phyloP scores from a whole-genome alignment of 441 rosid species.

The Jatropha multifida region DNA sequence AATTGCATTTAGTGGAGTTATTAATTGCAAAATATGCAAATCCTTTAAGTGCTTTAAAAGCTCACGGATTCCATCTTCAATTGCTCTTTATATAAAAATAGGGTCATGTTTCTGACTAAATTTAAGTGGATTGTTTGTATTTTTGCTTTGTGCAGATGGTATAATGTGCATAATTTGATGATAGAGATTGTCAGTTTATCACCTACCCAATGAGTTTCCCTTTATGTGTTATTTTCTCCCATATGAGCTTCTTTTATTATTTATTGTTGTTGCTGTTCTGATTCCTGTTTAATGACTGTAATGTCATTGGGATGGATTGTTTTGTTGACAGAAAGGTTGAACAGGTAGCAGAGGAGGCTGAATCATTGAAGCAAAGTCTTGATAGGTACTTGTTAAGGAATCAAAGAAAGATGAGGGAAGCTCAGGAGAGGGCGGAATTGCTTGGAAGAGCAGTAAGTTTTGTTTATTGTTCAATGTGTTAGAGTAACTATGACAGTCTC shows the following conservation, averaged over 20 bases:
- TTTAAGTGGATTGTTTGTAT: background rate
- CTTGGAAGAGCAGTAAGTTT: constrained; percentile 72
- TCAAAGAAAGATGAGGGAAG: constrained; percentile 70
- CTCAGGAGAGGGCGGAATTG: constrained; percentile 86
- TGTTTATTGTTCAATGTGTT: background rate
- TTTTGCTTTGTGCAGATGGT: background rate
- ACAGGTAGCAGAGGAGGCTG: constrained; percentile 88
- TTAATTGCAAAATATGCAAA: background rate
- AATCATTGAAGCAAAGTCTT: constrained; percentile 69
- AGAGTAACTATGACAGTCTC: background rate
- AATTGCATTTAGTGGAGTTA: background rate
- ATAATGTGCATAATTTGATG: background rate
- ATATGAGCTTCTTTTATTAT: background rate
- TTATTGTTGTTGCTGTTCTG: background rate
- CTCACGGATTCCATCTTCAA: background rate
- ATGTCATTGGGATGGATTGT: background rate
- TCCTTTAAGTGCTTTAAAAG: background rate
- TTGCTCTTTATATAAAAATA: background rate
- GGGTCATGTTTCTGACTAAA: background rate
- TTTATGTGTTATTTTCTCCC: constrained; percentile 2
- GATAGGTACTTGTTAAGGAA: constrained; percentile 68
- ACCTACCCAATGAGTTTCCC: background rate
- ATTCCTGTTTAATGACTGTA: background rate
- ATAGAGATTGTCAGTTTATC: background rate
- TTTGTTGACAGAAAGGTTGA: constrained; percentile 72